Evolutionary conservation across 1,284 basidiomycete species (phyloP).

Genomic region (Moniliella sp.): DNA sequence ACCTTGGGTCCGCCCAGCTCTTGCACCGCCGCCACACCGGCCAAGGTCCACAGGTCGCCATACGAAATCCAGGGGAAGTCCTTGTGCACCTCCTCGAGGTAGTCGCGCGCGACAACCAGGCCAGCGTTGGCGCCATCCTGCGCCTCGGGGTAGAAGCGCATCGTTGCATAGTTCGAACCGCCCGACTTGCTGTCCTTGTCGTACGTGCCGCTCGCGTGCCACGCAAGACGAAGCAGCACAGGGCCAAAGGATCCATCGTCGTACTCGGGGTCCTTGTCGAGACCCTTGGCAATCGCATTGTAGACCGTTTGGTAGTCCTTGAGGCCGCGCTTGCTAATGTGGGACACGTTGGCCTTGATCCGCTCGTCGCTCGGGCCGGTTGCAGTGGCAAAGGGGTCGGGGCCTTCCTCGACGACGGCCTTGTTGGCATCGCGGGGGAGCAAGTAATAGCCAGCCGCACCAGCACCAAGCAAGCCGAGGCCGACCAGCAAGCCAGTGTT

Average conservation of each 20-base stretch:
- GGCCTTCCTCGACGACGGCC: no score
- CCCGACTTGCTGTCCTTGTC: conserved; percentile 57
- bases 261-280: conserved; percentile 16
- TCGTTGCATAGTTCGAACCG: conserved; percentile 42
- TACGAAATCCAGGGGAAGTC: conserved; percentile 28
- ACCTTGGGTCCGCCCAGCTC: conserved; percentile 22
- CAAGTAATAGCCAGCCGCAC: no score
- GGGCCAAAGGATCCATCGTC: conserved; percentile 38
- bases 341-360: no score
- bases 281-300: conserved; percentile 23
- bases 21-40: conserved; percentile 46
- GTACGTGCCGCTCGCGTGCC: conserved; percentile 57
- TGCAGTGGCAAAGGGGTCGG: no score
- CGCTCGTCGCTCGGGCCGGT: no score
- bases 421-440: no score
- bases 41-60: conserved; percentile 35
- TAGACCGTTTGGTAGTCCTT: conserved; percentile 29
- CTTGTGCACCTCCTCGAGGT: conserved; percentile 70
- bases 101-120: conserved; percentile 54
- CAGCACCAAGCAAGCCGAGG: no score
- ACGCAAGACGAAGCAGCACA: conserved; percentile 73
- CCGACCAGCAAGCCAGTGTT: no score
- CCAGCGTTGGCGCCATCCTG: conserved; percentile 71
- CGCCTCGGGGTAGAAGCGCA: conserved; percentile 36
- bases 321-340: no score